phyloP scores from a whole-genome alignment of 768 basidiomycete genomes.

The Boletus speciosus region DNA sequence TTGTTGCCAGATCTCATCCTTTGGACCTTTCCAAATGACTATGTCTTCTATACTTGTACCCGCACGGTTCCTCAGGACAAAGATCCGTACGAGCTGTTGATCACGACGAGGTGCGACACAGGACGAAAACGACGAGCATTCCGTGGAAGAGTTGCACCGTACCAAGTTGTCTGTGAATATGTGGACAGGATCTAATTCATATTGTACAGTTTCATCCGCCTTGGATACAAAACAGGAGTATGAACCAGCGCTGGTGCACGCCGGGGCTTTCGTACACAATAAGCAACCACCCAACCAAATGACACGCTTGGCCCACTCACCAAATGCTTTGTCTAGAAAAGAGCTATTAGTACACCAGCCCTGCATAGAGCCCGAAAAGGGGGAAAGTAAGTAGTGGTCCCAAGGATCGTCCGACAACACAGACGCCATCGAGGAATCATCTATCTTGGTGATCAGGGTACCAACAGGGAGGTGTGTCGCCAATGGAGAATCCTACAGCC shows the following conservation, averaged over 20 bases:
- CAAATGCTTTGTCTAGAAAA: conserved; percentile 22
- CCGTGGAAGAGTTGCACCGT: conserved; percentile 40
- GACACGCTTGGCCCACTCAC: conserved; percentile 8
- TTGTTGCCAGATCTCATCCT: conserved; percentile 60
- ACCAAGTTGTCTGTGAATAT: conserved; percentile 36
- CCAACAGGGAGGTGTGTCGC: conserved; percentile 52
- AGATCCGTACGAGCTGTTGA: conserved; percentile 56
- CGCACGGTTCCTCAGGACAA: conserved; percentile 26
- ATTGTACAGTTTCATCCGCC: conserved; percentile 28
- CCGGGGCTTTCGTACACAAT: conserved; percentile 1
- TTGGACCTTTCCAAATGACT: conserved; percentile 74
- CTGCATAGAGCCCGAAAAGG: conserved; percentile 10
- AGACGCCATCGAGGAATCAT: conserved; percentile 52
- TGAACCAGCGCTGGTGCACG: conserved; percentile 5
- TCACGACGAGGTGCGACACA: conserved; percentile 54
- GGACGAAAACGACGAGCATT: conserved; percentile 36
- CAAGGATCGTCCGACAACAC: conserved; percentile 36
- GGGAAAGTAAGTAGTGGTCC: conserved; percentile 42
- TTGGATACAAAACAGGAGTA: conserved; percentile 45
- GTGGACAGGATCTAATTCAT: conserved; percentile 57
- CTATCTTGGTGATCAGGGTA: conserved; percentile 58
- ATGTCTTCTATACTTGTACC: conserved; percentile 30
- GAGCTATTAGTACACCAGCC: conserved; percentile 64
- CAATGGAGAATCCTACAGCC: conserved; percentile 57
- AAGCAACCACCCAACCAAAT: background rate